Percentiles rank a stretch among this genome's conserved stretches.
Evolutionary conservation across 345 rosid genomes (phyloP).

Genomic region (Triadica sebifera): DNA sequence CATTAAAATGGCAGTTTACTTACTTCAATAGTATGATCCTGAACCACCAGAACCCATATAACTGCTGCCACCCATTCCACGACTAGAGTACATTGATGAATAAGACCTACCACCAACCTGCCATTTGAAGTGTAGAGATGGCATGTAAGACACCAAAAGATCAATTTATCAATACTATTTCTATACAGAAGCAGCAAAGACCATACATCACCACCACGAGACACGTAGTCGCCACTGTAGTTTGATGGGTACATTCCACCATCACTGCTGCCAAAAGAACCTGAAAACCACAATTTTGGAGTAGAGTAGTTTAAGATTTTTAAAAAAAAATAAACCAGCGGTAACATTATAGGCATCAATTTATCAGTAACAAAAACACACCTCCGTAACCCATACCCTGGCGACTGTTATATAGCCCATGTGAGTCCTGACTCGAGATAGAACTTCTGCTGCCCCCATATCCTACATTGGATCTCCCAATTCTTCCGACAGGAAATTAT

Average conservation of each 20-base stretch:
- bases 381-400: slow-evolving; percentile 84
- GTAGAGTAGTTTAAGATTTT: neutral
- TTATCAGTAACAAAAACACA: slow-evolving; percentile 25
- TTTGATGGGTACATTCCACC: slow-evolving; percentile 78
- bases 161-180: neutral
- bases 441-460: slow-evolving; percentile 83
- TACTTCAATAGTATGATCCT: slow-evolving; percentile 84
- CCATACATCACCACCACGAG: slow-evolving; percentile 79
- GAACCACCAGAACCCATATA: slow-evolving; percentile 82
- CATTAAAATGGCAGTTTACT: slow-evolving; percentile 26
- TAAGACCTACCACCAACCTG: slow-evolving; percentile 93
- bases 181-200: neutral
- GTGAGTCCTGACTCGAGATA: slow-evolving; percentile 71
- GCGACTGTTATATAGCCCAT: slow-evolving; percentile 70
- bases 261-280: slow-evolving; percentile 71
- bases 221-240: slow-evolving; percentile 65
- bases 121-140: slow-evolving; percentile 10
- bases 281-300: slow-evolving; percentile 41
- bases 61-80: slow-evolving; percentile 71
- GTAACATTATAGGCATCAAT: slow-evolving; percentile 12
- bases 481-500: slow-evolving; percentile 42
- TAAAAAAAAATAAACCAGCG: neutral
- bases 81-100: slow-evolving; percentile 79
- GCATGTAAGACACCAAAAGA: neutral
- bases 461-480: slow-evolving; percentile 75